Evolutionary conservation across 257 asterid species (phyloP), one percentile per base, ranked within the genome.

Genomic region (Craterostigma plantagineum): DNA sequence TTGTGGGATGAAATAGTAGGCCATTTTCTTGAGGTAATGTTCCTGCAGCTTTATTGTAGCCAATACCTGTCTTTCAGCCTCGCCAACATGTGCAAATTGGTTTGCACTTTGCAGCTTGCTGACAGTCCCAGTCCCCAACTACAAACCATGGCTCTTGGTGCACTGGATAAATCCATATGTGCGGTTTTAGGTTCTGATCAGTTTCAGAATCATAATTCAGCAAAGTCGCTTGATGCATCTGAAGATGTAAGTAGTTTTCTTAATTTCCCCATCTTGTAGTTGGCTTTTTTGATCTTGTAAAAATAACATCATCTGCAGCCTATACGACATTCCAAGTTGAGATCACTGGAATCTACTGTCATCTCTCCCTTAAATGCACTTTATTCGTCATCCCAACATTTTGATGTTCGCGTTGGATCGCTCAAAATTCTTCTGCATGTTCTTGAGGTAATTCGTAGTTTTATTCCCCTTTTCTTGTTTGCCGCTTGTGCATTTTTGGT

Each of bases 401-500:
- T 63, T 43, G 98, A 87, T 51, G 72, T 79, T 48, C 93, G 92
- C 34, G 70, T 65, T 50, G 95, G 92, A 58, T 83, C 93, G 51
- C 62, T 87, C 53, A 87, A 73, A 67, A 79, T 82, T 67, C 95
- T 87, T 68, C 63, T 87, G 72, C 98, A 87, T 52, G 95, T 82
- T 45, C 60, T 87, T 48, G 98, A 82, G 92, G 98, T 79, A 65
- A 49, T 38, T 48, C 34, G 56, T 42, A 33, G 36, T 39, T 56
- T 42, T 50, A 46, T 36, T 13, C 9, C n/a, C n/a, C 33, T 34
- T 44, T 43, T 49, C 35, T 50, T 43, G 3, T 10, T 12, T 43
- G 1, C 9, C 10, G 4, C 33, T 14, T 16, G n/a, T 16, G 23
- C 33, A 41, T 10, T 11, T 41, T 15, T 10, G 14, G 48, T 43